Evolutionary conservation across 441 rosid genomes (phyloP).

Genomic region (Corymbia calophylla): DNA sequence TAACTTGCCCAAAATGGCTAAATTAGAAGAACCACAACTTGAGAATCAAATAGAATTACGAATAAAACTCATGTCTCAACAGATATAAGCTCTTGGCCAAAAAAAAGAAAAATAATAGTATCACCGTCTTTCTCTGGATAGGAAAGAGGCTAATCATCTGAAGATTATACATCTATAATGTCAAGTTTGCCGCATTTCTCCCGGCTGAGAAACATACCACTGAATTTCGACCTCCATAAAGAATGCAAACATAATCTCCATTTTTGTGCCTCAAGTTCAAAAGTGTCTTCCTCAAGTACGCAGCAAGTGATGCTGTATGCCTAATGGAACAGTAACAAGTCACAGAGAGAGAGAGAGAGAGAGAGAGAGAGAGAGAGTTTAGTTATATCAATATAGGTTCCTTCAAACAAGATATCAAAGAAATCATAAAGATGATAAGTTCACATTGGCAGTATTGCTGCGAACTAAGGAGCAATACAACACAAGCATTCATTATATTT

Average conservation of each 20-base stretch:
- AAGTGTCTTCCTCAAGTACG: constrained; percentile 60
- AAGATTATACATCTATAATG: background rate
- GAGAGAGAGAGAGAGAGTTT: background rate
- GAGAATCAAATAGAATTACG: background rate
- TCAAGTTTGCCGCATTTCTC: background rate
- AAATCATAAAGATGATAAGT: background rate
- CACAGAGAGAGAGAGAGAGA: background rate
- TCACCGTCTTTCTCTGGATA: background rate
- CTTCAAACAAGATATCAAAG: background rate
- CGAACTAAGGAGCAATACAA: background rate
- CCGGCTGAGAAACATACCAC: constrained; percentile 31
- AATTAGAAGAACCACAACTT: background rate
- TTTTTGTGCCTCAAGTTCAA: constrained; percentile 57
- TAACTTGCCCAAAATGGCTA: background rate
- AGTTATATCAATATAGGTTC: background rate
- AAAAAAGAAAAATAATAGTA: background rate
- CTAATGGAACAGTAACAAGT: constrained; percentile 20
- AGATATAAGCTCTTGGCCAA: background rate
- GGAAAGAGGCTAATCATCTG: background rate
- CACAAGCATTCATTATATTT: background rate
- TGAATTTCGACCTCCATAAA: constrained; percentile 46
- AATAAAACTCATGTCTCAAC: background rate
- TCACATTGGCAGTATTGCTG: background rate
- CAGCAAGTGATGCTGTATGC: constrained; percentile 68
- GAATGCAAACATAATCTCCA: constrained; percentile 49